Base-by-base conservation (phyloP, 2,329 filamentous ascomycete species). In the Paecilomyces fulvus region DNA sequence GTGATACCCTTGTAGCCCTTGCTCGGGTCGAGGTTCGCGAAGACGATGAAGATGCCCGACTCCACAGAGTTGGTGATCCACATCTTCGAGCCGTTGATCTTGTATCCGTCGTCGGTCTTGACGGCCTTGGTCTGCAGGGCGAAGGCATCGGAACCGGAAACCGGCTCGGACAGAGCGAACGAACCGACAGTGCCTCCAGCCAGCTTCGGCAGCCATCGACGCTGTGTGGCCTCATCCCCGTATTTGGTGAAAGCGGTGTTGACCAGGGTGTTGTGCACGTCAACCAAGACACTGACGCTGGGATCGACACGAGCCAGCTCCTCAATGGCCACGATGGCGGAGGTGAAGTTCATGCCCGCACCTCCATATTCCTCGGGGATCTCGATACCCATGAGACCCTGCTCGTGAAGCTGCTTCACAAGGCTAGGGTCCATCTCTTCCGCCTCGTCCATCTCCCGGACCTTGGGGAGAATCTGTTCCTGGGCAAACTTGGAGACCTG, bases 21-120 rank as follows among this genome's bases (percentile, higher is more conserved):
- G 77, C 84, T 86, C 0, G 88, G 92, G 70, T 96, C 87, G 43
- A 99, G 80, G 76, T 96, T 99, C 68, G 94, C 94, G 70, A 99
- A 99, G 57, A 99, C 94, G 68, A 99, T 92, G 78, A 96, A 99
- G 79, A 97, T 87, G 58, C 86, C 85, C 20, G 94, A 88, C 77
- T 99, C 94, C 78, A 92, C 86, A 53, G 89, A 88, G 81, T 99
- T 99, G 61, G 94, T 99, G 76, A 99, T 99, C 94, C 94, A 99
- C 94, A 99, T 99, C 83, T 99, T 99, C 74, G 84, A 86, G 52
- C 94, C 94, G 59, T 84, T 88, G 74, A 99, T 88, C 75, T 82
- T 86, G 79, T 92, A 99, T 31, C 92, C 91, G 61, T 85, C 82
- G 21, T 84, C 80, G 0, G 90, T 94, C 79, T 92, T 89, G 57